Conservation (phyloP, 177 flowering plant genomes). For the Tripterygium wilfordii region DNA sequence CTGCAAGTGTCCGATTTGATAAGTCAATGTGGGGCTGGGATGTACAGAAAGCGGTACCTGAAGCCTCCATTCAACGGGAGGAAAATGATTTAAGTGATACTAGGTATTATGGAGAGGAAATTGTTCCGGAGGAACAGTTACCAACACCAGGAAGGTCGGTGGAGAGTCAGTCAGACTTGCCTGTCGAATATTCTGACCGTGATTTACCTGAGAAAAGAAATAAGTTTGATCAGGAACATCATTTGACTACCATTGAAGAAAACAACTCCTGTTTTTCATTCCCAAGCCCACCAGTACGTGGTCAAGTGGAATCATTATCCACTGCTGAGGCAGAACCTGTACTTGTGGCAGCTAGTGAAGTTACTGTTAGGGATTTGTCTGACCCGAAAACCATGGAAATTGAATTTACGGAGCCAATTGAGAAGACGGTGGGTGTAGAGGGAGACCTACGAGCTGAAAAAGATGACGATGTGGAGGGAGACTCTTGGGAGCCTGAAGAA, state of each 20-base stretch:
- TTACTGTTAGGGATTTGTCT: slow-evolving; percentile 20
- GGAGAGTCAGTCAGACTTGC: slow-evolving; percentile 25
- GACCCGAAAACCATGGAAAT: slow-evolving; percentile 17
- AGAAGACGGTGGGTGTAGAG: slow-evolving; percentile 35
- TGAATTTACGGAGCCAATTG: slow-evolving; percentile 30
- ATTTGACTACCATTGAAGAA: slow-evolving; percentile 29
- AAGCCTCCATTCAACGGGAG: slow-evolving; percentile 21
- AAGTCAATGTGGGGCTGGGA: slow-evolving; percentile 50
- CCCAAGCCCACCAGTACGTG: slow-evolving; percentile 13
- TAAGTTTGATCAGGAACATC: slow-evolving; percentile 43
- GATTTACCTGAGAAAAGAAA: slow-evolving; percentile 47
- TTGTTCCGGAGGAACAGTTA: slow-evolving; percentile 11
- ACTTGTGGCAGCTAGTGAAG: slow-evolving; percentile 19
- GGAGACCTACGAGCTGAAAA: slow-evolving; percentile 31
- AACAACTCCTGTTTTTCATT: slow-evolving; percentile 13
- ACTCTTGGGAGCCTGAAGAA: slow-evolving; percentile 65
- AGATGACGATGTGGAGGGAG: slow-evolving; percentile 51
- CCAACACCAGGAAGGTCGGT: slow-evolving; percentile 17
- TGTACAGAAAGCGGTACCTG: slow-evolving; percentile 16
- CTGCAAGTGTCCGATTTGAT: slow-evolving; percentile 51
- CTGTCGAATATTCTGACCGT: slow-evolving; percentile 24
- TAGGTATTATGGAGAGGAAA: slow-evolving; percentile 26
- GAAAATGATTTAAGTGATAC: slow-evolving; percentile 20
- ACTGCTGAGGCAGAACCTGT: slow-evolving; percentile 15
- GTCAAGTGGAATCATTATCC: slow-evolving; percentile 25